phyloP scores from a whole-genome alignment of 108 stramenopile genomes.

The Nitzschia sp. region DNA sequence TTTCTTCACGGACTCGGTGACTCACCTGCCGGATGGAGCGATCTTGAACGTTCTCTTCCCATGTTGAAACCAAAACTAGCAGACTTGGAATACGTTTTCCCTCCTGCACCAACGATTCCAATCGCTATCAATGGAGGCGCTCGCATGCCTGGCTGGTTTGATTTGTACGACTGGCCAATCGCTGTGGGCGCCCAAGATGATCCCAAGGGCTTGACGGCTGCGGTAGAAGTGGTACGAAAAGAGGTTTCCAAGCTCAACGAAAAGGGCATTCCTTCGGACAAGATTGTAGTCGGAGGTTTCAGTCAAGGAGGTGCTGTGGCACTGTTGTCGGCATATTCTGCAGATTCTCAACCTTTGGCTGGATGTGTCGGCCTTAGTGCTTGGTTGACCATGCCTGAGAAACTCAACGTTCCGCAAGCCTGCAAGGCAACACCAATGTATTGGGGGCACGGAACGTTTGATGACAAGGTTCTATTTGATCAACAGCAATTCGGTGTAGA shows the following conservation, averaged over 20 bases:
- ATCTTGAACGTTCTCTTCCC: conserved; percentile 50
- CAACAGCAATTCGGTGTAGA: conserved; percentile 76
- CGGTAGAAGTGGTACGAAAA: conserved; percentile 49
- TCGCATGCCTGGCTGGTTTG: conserved; percentile 89
- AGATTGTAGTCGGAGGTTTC: conserved; percentile 83
- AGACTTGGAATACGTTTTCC: conserved; percentile 71
- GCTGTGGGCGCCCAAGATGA: conserved; percentile 68
- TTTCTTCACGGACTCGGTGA: conserved; percentile 83
- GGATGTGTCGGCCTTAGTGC: conserved; percentile 71
- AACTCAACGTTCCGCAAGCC: conserved; percentile 53
- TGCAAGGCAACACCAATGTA: conserved; percentile 60
- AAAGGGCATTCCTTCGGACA: conserved; percentile 55
- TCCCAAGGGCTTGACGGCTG: conserved; percentile 42
- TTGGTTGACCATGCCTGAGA: conserved; percentile 73
- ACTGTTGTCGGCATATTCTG: conserved; percentile 64
- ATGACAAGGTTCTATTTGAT: conserved; percentile 83
- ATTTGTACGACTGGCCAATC: conserved; percentile 87
- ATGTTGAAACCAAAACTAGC: conserved; percentile 47
- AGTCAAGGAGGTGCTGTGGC: conserved; percentile 81
- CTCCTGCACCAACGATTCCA: conserved; percentile 73
- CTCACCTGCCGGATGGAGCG: conserved; percentile 76
- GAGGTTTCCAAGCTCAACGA: conserved; percentile 45
- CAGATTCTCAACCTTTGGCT: conserved; percentile 42
- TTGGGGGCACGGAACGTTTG: conserved; percentile 80
- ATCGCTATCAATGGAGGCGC: conserved; percentile 82